Evolutionary conservation across 1,139 yeast species (phyloP).

Genomic region (Casaregolazyma suthepensis): DNA sequence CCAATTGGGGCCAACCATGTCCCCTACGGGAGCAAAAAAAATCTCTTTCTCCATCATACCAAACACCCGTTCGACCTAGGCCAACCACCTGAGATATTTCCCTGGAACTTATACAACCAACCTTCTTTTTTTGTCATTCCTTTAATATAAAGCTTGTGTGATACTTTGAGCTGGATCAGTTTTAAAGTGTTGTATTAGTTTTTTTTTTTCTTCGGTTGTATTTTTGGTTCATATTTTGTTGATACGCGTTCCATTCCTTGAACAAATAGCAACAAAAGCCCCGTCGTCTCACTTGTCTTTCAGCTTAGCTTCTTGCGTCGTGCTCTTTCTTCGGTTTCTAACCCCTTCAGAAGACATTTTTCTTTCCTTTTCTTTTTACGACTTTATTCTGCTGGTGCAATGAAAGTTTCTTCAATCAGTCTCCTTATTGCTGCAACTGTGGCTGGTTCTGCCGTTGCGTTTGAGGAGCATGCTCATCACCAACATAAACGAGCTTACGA

Average conservation of each 20-base stretch:
- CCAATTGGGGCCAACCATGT: not conserved
- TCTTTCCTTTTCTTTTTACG: not conserved
- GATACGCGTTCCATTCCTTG: not conserved
- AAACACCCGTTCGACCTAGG: not conserved
- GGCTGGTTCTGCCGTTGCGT: slow-evolving; percentile 40
- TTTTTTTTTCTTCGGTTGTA: not conserved
- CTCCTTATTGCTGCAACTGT: slow-evolving; percentile 26
- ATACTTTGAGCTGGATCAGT: not conserved
- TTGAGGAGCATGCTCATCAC: slow-evolving; percentile 38
- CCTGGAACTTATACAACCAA: not conserved
- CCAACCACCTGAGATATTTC: not conserved
- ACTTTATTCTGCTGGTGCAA: not conserved
- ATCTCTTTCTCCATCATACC: not conserved
- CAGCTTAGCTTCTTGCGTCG: not conserved
- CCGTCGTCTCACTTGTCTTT: not conserved
- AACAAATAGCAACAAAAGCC: not conserved
- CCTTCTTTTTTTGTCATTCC: not conserved
- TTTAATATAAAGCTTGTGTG: not conserved
- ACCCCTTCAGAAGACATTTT: not conserved
- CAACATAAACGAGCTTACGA: slow-evolving; percentile 62
- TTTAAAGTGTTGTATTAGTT: not conserved
- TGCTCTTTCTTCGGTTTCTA: not conserved
- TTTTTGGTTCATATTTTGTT: not conserved
- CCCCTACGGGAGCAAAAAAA: not conserved
- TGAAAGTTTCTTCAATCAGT: not conserved